A percentile compares a stretch with the other conserved stretches of the same genome.
Evolutionary conservation across 192 early-diverging fungal species (phyloP).

Genomic region (Chytriomyces sp.): DNA sequence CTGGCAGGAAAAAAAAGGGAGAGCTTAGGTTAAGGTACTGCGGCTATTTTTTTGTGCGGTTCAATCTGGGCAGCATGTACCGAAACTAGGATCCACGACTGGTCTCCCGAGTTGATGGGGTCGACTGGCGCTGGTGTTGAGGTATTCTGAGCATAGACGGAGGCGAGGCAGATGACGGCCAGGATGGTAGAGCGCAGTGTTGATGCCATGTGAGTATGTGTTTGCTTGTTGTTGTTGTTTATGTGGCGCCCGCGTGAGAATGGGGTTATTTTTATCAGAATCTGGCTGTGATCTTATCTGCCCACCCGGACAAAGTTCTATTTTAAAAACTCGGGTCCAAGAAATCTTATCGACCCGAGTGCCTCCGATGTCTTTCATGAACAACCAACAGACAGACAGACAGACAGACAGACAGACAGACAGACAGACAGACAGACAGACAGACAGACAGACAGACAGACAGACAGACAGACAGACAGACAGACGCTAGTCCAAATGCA

Average conservation of each 20-base stretch:
- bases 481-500: neutral
- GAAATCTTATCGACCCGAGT: too few relatives aligned
- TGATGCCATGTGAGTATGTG: too few relatives aligned
- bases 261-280: too few relatives aligned
- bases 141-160: neutral
- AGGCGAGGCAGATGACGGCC: neutral
- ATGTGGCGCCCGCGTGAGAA: too few relatives aligned
- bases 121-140: neutral
- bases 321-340: too few relatives aligned
- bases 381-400: too few relatives aligned
- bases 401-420: neutral
- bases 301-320: too few relatives aligned
- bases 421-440: neutral
- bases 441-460: too few relatives aligned
- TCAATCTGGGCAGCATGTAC: neutral
- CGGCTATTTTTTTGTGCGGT: neutral
- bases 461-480: neutral
- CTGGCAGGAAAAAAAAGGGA: slow-evolving; percentile 63
- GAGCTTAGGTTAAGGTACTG: neutral
- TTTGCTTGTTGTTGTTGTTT: too few relatives aligned
- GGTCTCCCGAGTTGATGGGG: slow-evolving; percentile 22
- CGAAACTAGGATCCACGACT: slow-evolving; percentile 13
- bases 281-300: too few relatives aligned
- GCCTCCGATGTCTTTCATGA: too few relatives aligned
- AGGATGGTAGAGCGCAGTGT: too few relatives aligned